A percentile compares a stretch with the other conserved stretches of the same genome.
These are phyloP conservation scores for Neurospora crassa DNA, from an alignment of 2,329 filamentous ascomycete genomes.

Conservation along the genomic window DNA sequence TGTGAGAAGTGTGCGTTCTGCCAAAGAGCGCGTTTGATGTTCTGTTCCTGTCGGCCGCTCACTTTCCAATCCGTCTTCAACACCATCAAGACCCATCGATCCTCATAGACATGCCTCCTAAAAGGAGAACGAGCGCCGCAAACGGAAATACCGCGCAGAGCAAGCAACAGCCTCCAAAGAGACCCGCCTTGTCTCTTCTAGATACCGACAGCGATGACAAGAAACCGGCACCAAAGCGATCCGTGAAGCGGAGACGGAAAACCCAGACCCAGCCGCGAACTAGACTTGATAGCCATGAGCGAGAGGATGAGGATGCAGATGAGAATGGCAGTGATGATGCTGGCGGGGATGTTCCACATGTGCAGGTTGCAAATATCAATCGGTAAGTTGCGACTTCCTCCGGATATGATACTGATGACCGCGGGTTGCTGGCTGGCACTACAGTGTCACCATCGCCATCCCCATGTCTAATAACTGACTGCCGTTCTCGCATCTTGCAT, in stretches of 20 bases:
- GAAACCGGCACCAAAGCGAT: not conserved
- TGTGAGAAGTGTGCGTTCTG: not conserved
- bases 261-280: not conserved
- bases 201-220: not conserved
- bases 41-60: not conserved
- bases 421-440: not conserved
- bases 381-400: not conserved
- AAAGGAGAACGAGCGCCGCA: not conserved
- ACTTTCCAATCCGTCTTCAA: not conserved
- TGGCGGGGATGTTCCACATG: not conserved
- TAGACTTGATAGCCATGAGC: not conserved
- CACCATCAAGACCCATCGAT: not conserved
- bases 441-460: too few relatives aligned
- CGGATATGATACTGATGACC: not conserved
- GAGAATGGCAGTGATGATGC: not conserved
- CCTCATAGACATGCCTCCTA: not conserved
- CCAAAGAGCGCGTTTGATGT: not conserved
- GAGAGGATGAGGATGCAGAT: not conserved
- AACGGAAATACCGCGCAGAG: not conserved
- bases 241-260: constrained; percentile 3
- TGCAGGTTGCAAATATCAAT: not conserved
- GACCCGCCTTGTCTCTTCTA: not conserved
- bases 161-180: not conserved
- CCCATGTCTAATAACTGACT: not conserved
- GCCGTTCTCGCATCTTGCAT: not conserved